phyloP scores from a whole-genome alignment of 1,284 basidiomycete genomes.

The Cystobasidium pallidum region DNA sequence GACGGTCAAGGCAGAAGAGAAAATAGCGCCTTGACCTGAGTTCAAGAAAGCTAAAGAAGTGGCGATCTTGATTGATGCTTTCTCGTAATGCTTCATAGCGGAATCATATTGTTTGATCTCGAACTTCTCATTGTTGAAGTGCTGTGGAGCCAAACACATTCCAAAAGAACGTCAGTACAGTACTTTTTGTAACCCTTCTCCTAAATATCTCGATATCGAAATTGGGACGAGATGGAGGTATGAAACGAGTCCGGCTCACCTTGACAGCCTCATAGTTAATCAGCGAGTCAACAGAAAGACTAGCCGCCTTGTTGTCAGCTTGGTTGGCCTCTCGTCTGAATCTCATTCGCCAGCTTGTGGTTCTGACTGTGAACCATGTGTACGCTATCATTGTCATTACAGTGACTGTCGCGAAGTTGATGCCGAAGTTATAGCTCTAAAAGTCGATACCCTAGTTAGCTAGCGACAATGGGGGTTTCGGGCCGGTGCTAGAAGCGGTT shows the following conservation, averaged over 20 bases:
- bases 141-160: conserved; percentile 60
- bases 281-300: conserved; percentile 88
- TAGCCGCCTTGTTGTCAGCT: conserved; percentile 94
- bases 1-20: conserved; percentile 84
- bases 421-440: conserved; percentile 94
- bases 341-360: conserved; percentile 91
- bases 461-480: no score
- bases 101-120: conserved; percentile 91
- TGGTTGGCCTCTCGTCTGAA: conserved; percentile 94
- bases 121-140: conserved; percentile 95
- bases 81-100: conserved; percentile 84
- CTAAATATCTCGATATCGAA: no score
- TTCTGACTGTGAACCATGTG: conserved; percentile 95
- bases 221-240: no score
- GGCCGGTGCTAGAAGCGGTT: no score
- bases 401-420: conserved; percentile 93
- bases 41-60: conserved; percentile 92
- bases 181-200: no score
- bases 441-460: neutral
- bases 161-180: no score
- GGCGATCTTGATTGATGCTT: conserved; percentile 89
- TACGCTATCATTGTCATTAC: conserved; percentile 83
- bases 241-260: no score
- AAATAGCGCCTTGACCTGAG: conserved; percentile 95
- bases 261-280: conserved; percentile 99